Evolutionary conservation across 2,329 filamentous ascomycete genomes (phyloP), one percentile per base, ranked within the genome.

Genomic region (Talaromyces sp.): DNA sequence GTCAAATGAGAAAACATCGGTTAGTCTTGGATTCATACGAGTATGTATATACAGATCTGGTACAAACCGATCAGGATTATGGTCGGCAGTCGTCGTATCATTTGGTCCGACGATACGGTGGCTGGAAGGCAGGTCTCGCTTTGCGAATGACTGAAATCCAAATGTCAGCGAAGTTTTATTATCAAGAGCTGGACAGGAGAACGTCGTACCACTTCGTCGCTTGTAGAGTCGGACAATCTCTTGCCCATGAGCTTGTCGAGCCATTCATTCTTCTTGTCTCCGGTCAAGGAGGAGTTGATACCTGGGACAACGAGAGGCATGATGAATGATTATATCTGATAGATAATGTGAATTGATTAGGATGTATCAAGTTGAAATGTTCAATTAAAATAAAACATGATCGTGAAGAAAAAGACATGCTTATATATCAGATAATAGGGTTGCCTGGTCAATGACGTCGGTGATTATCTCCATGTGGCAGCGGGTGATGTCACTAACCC

Each of bases 261-360:
- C 81, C 81, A 83, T 61, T 79, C 76, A 34, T 74, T 72, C 70
- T 76, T 76, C 62, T 76, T 71, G 51, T 67, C 29, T 40, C 61
- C 72, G 43, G 72, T 72, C 59, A 72, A 66, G 36, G 68, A 68
- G 53, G 72, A 72, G 70, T 73, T 79, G 69, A 82, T 72, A 60
- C 78, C 76, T 22, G 80, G 80, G 40, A 82, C 75, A 65, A 83
- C 78, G 64, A 83, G 80, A 72, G 81, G 81, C 81, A 83, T 83
- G 47, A 27, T 40, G 15, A 6, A 8, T 38, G 15, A 3, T 19
- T 45, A 15, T 17, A 17, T 40, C 15, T 31, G 27, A 54, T 2
- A 7, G 8, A 49, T 25, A 4, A 5, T 8, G n/a, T 13, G 13
- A 22, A 22, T 3, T 47, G 6, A 8, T 7, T 43, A n/a, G 17